Base-by-base conservation (phyloP, 2,329 filamentous ascomycete species). In the Alternaria novae-zelandiae region DNA sequence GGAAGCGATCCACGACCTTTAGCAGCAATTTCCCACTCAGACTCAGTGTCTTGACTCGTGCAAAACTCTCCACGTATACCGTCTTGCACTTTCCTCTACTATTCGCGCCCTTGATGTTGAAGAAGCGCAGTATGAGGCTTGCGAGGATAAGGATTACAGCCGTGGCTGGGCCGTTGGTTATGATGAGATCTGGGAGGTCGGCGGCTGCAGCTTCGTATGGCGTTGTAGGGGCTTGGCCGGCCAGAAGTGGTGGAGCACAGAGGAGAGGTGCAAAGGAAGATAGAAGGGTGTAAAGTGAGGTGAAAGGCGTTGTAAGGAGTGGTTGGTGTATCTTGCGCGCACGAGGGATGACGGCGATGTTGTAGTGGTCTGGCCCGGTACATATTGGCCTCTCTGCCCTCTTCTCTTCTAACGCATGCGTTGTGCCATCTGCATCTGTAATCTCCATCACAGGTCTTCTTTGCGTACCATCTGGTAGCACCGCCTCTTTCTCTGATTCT, bases 11-110 rank as follows among this genome's bases (percentile, higher is more conserved):
- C 51, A 91, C 91, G 44, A 96, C 80, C 49, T 84, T 82, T 2
- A 90, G 81, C 61, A 99, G 83, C 41, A 98, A 82, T 76, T 88
- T 90, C 0, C 95, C 96, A 41, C 93, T 97, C 63, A 97, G 79
- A 81, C 95, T 98, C 68, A 98, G 81, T 12, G 88, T 90, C 68
- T 86, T 90, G 15, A 97, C 92, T 15, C 96, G 87, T 3, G 96
- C 95, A 90, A 94, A 97, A 20, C 92, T 96, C 83, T 99, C 96
- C 26, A 97, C 87, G 78, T 96, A 99, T 13, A 98, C 84, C 10
- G 91, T 90, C 66, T 89, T 88, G 82, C 95, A 90, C 67, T 86
- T 86, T 26, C 84, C 81, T 20, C 83, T 77, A 8, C 74, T 74
- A 41, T 79, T 66, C 30, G 73, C 78, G 10, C 80, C 79, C 53